These are phyloP conservation scores for Leucocoprinus birnbaumii DNA, from an alignment of 768 basidiomycete species.

Conservation along the genomic window DNA sequence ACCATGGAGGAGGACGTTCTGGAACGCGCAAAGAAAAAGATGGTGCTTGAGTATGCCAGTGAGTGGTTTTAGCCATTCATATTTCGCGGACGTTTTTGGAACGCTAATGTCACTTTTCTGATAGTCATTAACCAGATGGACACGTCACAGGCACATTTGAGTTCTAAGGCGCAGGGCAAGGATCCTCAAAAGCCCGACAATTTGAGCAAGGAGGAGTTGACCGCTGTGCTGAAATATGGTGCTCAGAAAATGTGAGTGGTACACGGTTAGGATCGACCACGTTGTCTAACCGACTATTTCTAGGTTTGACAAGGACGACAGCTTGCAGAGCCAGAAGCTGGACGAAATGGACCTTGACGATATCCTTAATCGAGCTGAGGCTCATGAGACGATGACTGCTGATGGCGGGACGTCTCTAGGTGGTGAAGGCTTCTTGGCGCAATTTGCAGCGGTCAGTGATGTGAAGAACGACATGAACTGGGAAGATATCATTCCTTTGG, in stretches of 20 bases:
- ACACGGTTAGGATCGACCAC: too few species aligned
- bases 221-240: slow-evolving; percentile 97
- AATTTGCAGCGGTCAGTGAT: slow-evolving; percentile 95
- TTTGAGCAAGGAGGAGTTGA: slow-evolving; percentile 93
- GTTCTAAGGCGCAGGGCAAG: slow-evolving; percentile 70
- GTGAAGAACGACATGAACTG: slow-evolving; percentile 98
- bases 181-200: slow-evolving; percentile 76
- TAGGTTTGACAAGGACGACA: slow-evolving; percentile 97
- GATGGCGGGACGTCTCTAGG: slow-evolving; percentile 94
- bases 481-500: slow-evolving; percentile 98
- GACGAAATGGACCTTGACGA: slow-evolving; percentile 99
- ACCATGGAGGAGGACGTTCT: slow-evolving; percentile 99
- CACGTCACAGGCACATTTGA: slow-evolving; percentile 94
- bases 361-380: slow-evolving; percentile 94
- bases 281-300: not conserved
- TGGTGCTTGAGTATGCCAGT: slow-evolving; percentile 99
- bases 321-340: slow-evolving; percentile 88
- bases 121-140: slow-evolving; percentile 99
- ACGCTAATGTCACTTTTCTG: slow-evolving; percentile 9
- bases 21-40: slow-evolving; percentile 98
- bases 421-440: slow-evolving; percentile 93
- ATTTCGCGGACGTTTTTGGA: not conserved
- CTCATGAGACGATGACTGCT: slow-evolving; percentile 88
- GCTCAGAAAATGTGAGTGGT: slow-evolving; percentile 88
- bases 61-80: slow-evolving; percentile 33